Evolutionary conservation across 2,329 filamentous ascomycete species (phyloP), one percentile per base, ranked within the genome.

Genomic region (Phialemoniopsis sp.): DNA sequence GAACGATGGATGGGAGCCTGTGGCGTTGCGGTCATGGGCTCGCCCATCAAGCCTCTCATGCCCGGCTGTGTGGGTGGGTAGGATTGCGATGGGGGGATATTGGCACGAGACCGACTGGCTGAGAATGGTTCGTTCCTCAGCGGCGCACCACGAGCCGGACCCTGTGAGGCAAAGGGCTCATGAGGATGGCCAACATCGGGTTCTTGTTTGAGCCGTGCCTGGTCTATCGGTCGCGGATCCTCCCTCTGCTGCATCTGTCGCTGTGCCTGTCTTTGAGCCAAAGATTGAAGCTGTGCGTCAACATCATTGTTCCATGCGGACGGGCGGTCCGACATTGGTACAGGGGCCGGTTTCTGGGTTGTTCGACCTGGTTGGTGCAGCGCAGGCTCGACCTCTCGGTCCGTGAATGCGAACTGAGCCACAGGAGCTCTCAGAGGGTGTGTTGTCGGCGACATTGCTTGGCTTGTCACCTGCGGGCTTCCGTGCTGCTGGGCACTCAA

Each of bases 171-270:
- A 39, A 66, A 74, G 0, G 62, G 57, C 30, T 77, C 72, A 42
- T 67, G 70, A 29, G 65, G 69, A 40, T 62, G 63, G n/a, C 54
- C 52, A 33, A 64, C 48, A 34, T 76, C 73, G 4, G 66, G 65
- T 46, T 78, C 74, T 46, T 75, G 70, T 53, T 77, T 76, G 35
- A 76, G 61, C 19, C 60, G 62, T 37, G 60, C 6, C 21, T 26
- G 21, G 21, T 26, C 21, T 10, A 43, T 52, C 40, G 49, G 45
- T 36, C 50, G 42, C 36, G 52, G 39, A 8, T 52, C 46, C n/a
- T 56, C 53, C 36, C 57, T 52, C 32, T 48, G 52, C 31, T 50
- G 45, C 29, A 52, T 16, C 40, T 63, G 57, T 16, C 58, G 38
- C 33, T 57, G 54, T 13, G 51, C 50, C 29, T 54, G 54, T 29